Evolutionary conservation across 257 asterid species (phyloP), one percentile per base, ranked within the genome.

Genomic region (Cordia subcordata): DNA sequence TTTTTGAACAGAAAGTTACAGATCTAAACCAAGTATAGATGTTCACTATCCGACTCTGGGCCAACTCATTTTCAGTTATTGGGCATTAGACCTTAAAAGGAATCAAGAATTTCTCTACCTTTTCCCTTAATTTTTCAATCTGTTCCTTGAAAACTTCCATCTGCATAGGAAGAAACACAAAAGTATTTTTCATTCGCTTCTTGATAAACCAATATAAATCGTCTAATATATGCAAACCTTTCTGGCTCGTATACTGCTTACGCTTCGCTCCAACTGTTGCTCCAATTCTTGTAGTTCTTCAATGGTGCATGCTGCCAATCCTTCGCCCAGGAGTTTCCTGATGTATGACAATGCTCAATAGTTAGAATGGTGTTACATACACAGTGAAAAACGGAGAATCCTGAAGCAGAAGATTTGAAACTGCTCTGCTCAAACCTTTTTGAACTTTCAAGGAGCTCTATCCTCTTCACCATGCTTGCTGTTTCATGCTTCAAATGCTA

Each of bases 281-380:
- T 93, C 99, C 6, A 93, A 62, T 73, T 80, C 79, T 59, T 81
- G 96, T 62, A 93, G 82, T 61, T 93, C 99, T 61, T 80, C 92
- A 18, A 82, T 59, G 67, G 60, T 60, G 81, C 95, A 93, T 8
- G 90, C 46, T 17, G 71, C 74, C 51, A 93, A 54, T 20, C 88
- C 82, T 76, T 93, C 97, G 10, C 99, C 99, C 55, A 88, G 78
- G 53, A 89, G 77, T 78, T 76, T 93, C 75, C 99, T 93, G 65
- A 50, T 33, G 14, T 27, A 27, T 27, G 6, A 27, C 12, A 27
- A 15, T 47, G 16, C 38, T 11, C 14, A 0, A 46, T 27, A 11
- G 32, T 11, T 19, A 59, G 20, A 33, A 32, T 35, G 3, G 35
- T 1, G 35, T 27, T 27, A 27, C 6, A 27, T 27, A 13, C 13